Percentiles rank a stretch among this genome's conserved stretches.
Evolutionary conservation across 1,284 basidiomycete genomes (phyloP).

Genomic region (Cutaneotrichosporon cyanovorans): DNA sequence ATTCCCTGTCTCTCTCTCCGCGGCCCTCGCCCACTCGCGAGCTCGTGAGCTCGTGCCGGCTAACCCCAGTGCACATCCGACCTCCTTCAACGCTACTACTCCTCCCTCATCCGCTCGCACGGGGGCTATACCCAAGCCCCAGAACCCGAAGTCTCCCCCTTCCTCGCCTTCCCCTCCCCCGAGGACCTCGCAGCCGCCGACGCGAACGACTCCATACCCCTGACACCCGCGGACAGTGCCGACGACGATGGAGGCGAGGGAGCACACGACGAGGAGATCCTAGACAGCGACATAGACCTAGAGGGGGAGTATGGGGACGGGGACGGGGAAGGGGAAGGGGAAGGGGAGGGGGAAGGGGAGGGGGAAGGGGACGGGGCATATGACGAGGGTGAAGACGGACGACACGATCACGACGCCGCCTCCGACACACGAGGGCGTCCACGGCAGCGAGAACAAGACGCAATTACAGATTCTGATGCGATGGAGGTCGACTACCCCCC

Average conservation of each 20-base stretch:
- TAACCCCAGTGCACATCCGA: constrained; percentile 42
- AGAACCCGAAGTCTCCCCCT: constrained; percentile 29
- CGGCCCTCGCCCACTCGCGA: too few relatives aligned
- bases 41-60: too few relatives aligned
- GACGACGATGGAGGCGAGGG: constrained; percentile 2
- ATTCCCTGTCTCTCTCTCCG: too few relatives aligned
- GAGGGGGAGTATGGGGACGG: constrained; percentile 3
- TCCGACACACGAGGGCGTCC: too few relatives aligned
- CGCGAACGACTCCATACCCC: constrained; percentile 1
- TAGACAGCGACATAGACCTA: constrained; percentile 2
- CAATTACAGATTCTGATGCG: not conserved
- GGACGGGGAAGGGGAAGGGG: constrained; percentile 5
- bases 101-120: constrained; percentile 45
- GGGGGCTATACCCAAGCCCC: constrained; percentile 39
- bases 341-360: not conserved
- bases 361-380: not conserved
- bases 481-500: constrained; percentile 15
- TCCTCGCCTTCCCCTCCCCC: constrained; percentile 33
- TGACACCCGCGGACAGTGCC: constrained; percentile 7
- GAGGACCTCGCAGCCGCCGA: constrained; percentile 6
- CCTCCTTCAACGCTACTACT: constrained; percentile 45
- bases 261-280: constrained; percentile 2
- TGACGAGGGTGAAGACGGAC: too few relatives aligned
- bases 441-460: too few relatives aligned
- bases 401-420: too few relatives aligned